Base-by-base conservation (phyloP, 768 basidiomycete genomes). In the Boletus fagicola region DNA sequence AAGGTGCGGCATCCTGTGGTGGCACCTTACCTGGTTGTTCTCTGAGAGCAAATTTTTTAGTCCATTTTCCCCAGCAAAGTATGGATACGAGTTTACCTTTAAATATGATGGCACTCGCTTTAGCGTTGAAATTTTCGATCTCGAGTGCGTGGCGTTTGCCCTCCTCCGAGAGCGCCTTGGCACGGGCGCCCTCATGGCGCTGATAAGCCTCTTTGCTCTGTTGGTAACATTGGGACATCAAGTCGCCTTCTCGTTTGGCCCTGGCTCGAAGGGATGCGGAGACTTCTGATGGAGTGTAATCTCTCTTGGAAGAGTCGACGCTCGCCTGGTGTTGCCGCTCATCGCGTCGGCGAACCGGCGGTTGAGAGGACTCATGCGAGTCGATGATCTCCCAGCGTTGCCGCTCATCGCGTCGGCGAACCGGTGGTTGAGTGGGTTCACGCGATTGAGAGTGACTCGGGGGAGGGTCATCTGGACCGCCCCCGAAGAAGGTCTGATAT, bases 61-160 rank as follows among this genome's bases (percentile, higher is more conserved):
- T 24, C 53, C 24, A 45, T 15, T 22, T 31, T 18, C 36, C 20
- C 3, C 12, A 31, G 20, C 16, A 13, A 35, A 54, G 15, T 18
- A 35, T 12, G 26, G 35, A 68, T 78, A 24, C 1, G 35, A 2
- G 13, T 3, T 91, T 84, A 59, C 76, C 73, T 57, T 53, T 38
- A 69, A 86, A 98, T 60, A 98, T 92, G 88, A 88, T 92, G 49
- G 87, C 82, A 55, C 87, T 84, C 4, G 95, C 96, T 71, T 92
- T 72, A 56, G 78, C 81, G 69, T 98, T 90, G 60, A 93, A 71
- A 36, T 77, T 69, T 59, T 91, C 86, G 87, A 92, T 94, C 65
- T 81, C 80, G 12, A 73, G 67, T 68, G 88, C 82, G 69, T 95
- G 92, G 38, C 75, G 76, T 70, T 93, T 91, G 20, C 92, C 93